phyloP scores from a whole-genome alignment of 805 yeast genomes.

The Lachancea thermotolerans region DNA sequence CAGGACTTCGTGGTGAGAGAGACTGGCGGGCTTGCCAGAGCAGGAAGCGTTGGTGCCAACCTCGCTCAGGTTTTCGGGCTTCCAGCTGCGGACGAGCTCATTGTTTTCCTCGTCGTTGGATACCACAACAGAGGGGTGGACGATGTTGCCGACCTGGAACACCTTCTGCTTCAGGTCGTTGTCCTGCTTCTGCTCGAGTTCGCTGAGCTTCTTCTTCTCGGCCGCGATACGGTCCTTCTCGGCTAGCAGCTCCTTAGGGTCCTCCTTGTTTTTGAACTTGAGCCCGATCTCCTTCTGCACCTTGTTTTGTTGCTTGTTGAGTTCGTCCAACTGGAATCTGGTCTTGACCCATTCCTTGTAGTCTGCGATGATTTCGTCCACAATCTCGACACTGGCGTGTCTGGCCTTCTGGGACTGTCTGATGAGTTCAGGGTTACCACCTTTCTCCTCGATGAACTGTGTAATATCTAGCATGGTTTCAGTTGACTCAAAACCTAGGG shows the following conservation, averaged over 20 bases:
- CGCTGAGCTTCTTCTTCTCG: conserved; percentile 60
- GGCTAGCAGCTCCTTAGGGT: conserved; percentile 74
- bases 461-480: conserved; percentile 78
- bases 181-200: conserved; percentile 76
- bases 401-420: conserved; percentile 88
- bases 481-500: not conserved
- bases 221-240: conserved; percentile 70
- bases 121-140: conserved; percentile 84
- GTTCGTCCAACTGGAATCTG: conserved; percentile 83
- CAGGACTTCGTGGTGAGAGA: conserved; percentile 93
- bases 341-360: conserved; percentile 90
- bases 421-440: conserved; percentile 89
- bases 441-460: conserved; percentile 90
- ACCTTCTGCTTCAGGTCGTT: conserved; percentile 68
- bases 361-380: conserved; percentile 87
- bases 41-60: conserved; percentile 66
- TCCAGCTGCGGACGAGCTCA: conserved; percentile 81
- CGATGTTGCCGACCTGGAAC: conserved; percentile 86
- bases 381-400: conserved; percentile 89
- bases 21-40: conserved; percentile 64
- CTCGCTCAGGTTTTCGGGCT: conserved; percentile 60
- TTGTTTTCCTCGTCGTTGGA: conserved; percentile 88
- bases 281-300: conserved; percentile 89
- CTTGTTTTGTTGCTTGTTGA: conserved; percentile 82
- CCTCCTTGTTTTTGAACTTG: conserved; percentile 92